Conservation (phyloP, 83 land plant genomes). For the Diphasiastrum complanatum region DNA sequence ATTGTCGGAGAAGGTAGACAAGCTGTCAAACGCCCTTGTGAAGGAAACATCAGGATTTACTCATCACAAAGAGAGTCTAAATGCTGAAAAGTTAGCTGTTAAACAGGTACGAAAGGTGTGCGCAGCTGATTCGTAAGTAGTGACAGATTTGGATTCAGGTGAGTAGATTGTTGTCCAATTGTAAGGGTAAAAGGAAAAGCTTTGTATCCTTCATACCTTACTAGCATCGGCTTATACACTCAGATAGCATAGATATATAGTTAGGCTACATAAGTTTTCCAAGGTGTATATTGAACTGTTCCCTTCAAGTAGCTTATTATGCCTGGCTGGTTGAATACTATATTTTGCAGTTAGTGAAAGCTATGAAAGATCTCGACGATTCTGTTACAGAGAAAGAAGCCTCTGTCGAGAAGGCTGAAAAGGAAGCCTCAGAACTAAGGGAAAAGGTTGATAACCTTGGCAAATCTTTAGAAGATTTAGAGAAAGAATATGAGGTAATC, state of each 20-base stretch:
- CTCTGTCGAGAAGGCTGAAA: constrained; percentile 54
- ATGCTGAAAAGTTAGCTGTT: constrained; percentile 47
- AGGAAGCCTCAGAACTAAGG: constrained; percentile 71
- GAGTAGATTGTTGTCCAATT: too few relatives aligned
- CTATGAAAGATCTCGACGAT: constrained; percentile 52
- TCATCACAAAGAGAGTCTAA: constrained; percentile 67
- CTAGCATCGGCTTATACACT: too few relatives aligned
- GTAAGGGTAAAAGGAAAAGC: too few relatives aligned
- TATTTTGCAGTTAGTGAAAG: constrained; percentile 33
- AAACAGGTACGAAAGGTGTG: constrained; percentile 51
- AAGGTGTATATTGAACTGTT: too few relatives aligned
- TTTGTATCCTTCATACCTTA: too few relatives aligned
- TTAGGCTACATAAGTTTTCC: too few relatives aligned
- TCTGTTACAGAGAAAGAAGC: constrained; percentile 55
- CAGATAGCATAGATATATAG: too few relatives aligned
- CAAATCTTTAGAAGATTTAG: constrained; percentile 53
- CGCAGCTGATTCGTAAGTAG: too few relatives aligned
- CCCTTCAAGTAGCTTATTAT: too few relatives aligned
- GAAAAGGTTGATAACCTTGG: constrained; percentile 55
- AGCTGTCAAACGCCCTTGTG: constrained; percentile 64
- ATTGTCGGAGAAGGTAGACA: constrained; percentile 70
- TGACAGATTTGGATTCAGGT: too few relatives aligned
- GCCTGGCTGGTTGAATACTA: background rate
- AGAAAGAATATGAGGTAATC: constrained; percentile 86
- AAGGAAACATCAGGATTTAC: constrained; percentile 60